Conservation (phyloP, 129 eudicot genomes). For the Saposhnikovia divaricata region DNA sequence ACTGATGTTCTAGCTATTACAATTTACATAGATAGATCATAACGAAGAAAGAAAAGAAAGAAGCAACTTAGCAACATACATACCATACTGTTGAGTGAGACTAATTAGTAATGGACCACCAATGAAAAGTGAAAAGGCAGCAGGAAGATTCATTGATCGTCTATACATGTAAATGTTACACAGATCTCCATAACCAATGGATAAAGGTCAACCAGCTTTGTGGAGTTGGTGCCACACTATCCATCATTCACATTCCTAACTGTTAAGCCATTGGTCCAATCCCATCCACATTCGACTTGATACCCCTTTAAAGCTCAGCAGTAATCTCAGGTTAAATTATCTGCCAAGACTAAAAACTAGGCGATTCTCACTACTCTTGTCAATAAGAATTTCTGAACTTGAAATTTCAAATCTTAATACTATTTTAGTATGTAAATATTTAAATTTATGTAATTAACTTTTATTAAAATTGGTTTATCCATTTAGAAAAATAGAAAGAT, state of each 20-base stretch:
- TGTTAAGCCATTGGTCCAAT: background rate
- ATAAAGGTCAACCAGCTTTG: background rate
- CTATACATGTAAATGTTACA: background rate
- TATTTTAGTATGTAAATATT: no score
- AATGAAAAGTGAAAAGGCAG: background rate
- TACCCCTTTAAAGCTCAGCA: background rate
- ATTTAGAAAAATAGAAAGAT: no score
- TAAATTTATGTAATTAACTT: no score
- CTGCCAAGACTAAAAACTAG: no score
- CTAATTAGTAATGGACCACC: background rate
- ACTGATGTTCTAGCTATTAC: no score
- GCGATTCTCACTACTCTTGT: no score
- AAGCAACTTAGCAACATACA: background rate
- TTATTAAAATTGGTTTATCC: no score
- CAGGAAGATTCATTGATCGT: background rate
- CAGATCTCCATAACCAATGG: background rate
- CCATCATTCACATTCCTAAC: slow-evolving; percentile 3
- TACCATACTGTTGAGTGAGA: background rate
- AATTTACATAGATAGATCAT: no score
- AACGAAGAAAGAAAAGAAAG: background rate
- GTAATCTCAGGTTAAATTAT: background rate
- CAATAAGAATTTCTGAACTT: no score
- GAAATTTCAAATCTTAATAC: no score
- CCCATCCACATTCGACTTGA: background rate
- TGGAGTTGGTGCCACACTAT: background rate